Evolutionary conservation across 1,139 yeast species (phyloP).

Genomic region (Hyphopichia fennica): DNA sequence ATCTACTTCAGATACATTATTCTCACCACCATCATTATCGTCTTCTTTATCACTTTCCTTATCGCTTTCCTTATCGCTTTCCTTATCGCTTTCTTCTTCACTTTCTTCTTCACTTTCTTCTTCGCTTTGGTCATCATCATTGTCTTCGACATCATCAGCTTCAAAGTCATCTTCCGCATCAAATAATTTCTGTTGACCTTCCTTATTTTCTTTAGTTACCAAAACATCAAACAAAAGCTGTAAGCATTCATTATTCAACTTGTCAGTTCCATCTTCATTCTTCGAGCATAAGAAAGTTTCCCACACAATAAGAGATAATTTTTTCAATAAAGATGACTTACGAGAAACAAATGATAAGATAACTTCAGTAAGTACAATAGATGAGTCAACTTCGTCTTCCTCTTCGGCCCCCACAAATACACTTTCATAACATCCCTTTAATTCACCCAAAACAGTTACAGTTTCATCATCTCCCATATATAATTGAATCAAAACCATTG

Average conservation of each 20-base stretch:
- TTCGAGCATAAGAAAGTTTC: constrained; percentile 47
- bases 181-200: constrained; percentile 78
- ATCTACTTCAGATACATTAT: constrained; percentile 56
- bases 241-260: constrained; percentile 50
- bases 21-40: constrained; percentile 18
- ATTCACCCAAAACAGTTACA: constrained; percentile 69
- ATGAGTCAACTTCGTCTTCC: constrained; percentile 36
- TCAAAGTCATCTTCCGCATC: constrained; percentile 58
- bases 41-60: constrained; percentile 1
- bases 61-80: constrained; percentile 22
- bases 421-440: constrained; percentile 53
- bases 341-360: constrained; percentile 74
- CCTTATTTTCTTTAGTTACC: constrained; percentile 72
- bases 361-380: constrained; percentile 75
- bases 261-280: constrained; percentile 26
- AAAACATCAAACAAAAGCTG: constrained; percentile 66
- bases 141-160: constrained; percentile 29
- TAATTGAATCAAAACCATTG: constrained; percentile 77
- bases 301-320: constrained; percentile 76
- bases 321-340: constrained; percentile 69
- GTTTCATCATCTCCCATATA: constrained; percentile 83
- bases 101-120: constrained; percentile 29
- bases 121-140: constrained; percentile 27
- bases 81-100: constrained; percentile 29
- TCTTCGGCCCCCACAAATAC: constrained; percentile 24